Conservation (phyloP, 129 eudicot genomes). For the Saussurea involucrata region DNA sequence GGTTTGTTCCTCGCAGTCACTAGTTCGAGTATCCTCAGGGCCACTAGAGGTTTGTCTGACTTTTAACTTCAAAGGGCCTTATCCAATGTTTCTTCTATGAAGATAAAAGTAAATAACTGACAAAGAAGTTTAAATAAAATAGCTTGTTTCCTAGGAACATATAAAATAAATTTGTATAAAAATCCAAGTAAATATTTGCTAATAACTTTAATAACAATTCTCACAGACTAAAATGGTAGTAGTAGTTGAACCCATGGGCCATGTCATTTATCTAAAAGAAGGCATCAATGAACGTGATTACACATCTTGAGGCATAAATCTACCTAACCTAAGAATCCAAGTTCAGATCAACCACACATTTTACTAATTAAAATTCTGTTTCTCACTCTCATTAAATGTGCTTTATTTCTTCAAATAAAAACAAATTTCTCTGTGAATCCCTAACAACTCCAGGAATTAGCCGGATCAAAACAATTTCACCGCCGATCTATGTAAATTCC, state of each 20-base stretch:
- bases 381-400: neutral
- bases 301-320: neutral
- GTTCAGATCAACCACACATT: neutral
- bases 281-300: neutral
- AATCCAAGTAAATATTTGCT: conserved; percentile 6
- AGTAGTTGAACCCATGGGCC: no score
- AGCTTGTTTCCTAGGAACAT: neutral
- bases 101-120: neutral
- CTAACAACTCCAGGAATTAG: no score
- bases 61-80: no score
- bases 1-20: no score
- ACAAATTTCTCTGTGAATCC: neutral
- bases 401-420: neutral
- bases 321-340: neutral
- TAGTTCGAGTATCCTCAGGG: no score
- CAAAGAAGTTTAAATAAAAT: neutral
- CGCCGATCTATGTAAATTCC: neutral
- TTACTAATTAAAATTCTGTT: neutral
- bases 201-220: neutral
- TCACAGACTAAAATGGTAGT: no score
- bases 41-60: no score
- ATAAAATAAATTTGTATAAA: neutral
- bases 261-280: no score
- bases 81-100: neutral
- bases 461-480: neutral